Percentiles rank a stretch among this genome's conserved stretches.
phyloP scores from a whole-genome alignment of 2,329 filamentous ascomycete species.

The Colletotrichum higginsianum region DNA sequence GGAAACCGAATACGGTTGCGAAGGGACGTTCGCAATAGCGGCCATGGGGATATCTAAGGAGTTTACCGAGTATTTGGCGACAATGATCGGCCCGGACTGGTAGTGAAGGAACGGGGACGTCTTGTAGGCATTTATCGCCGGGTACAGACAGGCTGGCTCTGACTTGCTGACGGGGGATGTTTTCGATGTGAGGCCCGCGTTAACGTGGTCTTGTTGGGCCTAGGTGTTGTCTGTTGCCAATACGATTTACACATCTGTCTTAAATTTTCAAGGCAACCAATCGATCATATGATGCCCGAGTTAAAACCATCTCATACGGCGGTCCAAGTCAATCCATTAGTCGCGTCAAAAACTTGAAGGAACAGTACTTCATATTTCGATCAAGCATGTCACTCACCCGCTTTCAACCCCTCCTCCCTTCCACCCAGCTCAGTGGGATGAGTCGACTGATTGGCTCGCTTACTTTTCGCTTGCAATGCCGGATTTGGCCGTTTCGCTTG shows the following conservation, averaged over 20 bases:
- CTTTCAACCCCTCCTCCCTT: too few relatives aligned
- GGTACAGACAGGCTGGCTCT: background rate
- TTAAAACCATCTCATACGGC: too few relatives aligned
- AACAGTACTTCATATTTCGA: too few relatives aligned
- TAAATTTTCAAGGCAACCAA: too few relatives aligned
- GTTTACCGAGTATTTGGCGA: background rate
- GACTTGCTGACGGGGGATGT: background rate
- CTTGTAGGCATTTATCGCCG: background rate
- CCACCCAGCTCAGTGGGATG: background rate
- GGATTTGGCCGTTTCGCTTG: background rate
- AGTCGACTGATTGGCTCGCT: background rate
- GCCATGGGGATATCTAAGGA: background rate
- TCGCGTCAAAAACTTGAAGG: too few relatives aligned
- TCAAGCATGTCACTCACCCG: background rate
- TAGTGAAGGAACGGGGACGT: background rate
- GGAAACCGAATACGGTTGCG: slow-evolving; percentile 12
- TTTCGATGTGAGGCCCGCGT: background rate
- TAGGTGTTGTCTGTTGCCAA: too few relatives aligned
- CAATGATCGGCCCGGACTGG: background rate
- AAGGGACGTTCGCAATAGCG: background rate
- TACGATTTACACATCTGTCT: too few relatives aligned
- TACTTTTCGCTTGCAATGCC: background rate
- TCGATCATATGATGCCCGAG: too few relatives aligned
- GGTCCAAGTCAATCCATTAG: too few relatives aligned
- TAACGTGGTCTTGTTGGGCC: too few relatives aligned